Conservation (phyloP, 2,329 filamentous ascomycete genomes). For the Exophiala viscosa region DNA sequence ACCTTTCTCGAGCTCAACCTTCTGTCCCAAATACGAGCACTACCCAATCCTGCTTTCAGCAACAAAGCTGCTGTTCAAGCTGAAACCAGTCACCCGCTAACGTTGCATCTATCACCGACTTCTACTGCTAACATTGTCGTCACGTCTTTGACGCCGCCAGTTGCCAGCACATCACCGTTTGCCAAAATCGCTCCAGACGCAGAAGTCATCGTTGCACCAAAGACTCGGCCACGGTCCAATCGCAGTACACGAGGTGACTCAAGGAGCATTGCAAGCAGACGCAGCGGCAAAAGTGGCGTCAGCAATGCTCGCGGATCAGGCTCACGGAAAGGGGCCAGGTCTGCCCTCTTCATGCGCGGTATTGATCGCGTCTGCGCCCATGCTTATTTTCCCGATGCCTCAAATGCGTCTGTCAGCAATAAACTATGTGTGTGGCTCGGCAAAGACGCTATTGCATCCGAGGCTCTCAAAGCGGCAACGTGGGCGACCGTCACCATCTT, state of each 20-base stretch:
- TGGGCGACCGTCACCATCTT: constrained; percentile 85
- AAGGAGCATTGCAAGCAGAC: constrained; percentile 75
- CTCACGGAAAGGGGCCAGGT: constrained; percentile 54
- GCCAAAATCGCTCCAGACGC: constrained; percentile 91
- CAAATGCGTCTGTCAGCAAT: constrained; percentile 44
- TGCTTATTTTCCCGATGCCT: constrained; percentile 74
- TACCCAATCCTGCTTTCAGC: constrained; percentile 76
- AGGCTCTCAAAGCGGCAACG: constrained; percentile 69
- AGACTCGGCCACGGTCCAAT: constrained; percentile 69
- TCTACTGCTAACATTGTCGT: constrained; percentile 91
- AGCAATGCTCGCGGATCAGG: constrained; percentile 68
- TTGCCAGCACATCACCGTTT: constrained; percentile 67
- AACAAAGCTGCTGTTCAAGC: constrained; percentile 45
- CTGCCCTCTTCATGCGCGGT: constrained; percentile 68
- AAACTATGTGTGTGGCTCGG: constrained; percentile 80
- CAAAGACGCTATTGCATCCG: constrained; percentile 67
- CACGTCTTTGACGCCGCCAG: constrained; percentile 73
- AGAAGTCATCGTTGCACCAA: constrained; percentile 95
- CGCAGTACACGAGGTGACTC: constrained; percentile 65
- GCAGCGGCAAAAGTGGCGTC: constrained; percentile 67
- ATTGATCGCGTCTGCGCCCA: constrained; percentile 66
- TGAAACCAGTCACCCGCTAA: constrained; percentile 70
- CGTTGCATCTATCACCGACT: constrained; percentile 88
- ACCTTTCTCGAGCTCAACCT: constrained; percentile 94
- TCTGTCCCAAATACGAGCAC: constrained; percentile 82